Base-by-base conservation (phyloP, 371 early-diverging fungal species). In the Actinomucor elegans region DNA sequence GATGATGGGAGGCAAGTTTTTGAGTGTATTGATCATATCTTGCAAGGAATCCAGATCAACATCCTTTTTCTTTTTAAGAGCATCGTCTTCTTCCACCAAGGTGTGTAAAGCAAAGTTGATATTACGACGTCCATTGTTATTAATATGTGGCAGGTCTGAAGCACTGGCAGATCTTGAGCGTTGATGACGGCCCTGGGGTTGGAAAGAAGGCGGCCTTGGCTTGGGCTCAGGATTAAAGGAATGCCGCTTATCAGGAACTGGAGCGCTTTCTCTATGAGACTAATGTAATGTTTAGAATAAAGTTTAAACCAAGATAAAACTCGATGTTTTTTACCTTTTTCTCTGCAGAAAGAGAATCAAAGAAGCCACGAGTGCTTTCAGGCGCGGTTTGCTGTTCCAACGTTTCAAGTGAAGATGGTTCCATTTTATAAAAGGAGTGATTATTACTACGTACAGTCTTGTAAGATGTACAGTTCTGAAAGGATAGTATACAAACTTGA, bases 11-110 rank as follows among this genome's bases (percentile, higher is more conserved):
- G 83, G 80, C 20, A 83, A 52, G 15, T 67, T 65, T 47, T 77
- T 79, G 37, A 83, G 50, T n/a, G 73, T 77, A 28, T 73, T 76
- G 54, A 83, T 80, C 64, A 83, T 78, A 35, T 75, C 65, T 27
- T 83, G 76, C 12, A 83, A 55, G 1, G 75, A 77, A 32, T 77
- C 71, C 7, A 79, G 56, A 28, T 52, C 41, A 24, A 63, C 52
- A 24, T 38, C 31, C 15, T 33, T 41, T 37, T 49, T 49, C 23
- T 55, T 46, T 20, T 29, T 48, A 10, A 58, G 53, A 10, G 35
- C 45, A 41, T 59, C 48, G 33, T 57, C 62, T 55, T 52, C 69
- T 62, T 55, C 59, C 27, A 33, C 59, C 8, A 60, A 36, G 15
- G 60, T 60, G 23, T 60, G 53, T 37, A 62, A 36, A 24, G 42